Evolutionary conservation across 805 yeast species (phyloP), one percentile per base, ranked within the genome.

Genomic region (Wickerhamomyces bisporus): DNA sequence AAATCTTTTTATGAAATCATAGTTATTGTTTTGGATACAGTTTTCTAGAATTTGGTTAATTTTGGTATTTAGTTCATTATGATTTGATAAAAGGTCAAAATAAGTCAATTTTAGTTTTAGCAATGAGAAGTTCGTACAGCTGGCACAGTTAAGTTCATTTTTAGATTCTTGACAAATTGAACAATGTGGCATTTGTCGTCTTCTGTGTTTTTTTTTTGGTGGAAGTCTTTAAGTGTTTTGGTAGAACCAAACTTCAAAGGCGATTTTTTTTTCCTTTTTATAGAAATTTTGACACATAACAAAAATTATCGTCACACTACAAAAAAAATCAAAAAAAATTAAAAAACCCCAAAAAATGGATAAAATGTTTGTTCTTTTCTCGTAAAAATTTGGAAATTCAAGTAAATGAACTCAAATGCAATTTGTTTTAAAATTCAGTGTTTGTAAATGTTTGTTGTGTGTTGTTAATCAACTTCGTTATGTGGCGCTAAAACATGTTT

Each of bases 81-180:
- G 32, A 14, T 40, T 36, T 14, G 24, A 13, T 13, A 50, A 14
- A 1, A 35, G 15, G 10, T 42, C 44, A 11, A 50, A n/a, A 29
- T 48, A 50, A 18, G 37, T 28, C 26, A 51, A 15, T 19, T 45
- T 48, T 3, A 47, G 40, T 17, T 34, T 32, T 7, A 53, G 26
- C 3, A 48, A 19, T 10, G 29, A 32, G 8, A 32, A 40, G 15
- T 42, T 40, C 17, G 43, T 36, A 33, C 58, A 53, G 2, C 35
- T 16, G 2, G 47, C 10, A 23, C 56, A 53, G 5, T 32, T 12
- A 8, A 36, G 13, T n/a, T 30, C 17, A 4, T 13, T 14, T 30
- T 30, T 30, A 3, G 12, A 70, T 72, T 35, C 62, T 75, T n/a
- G 81, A 82, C 55, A 65, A 86, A 41, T 80, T 78, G 55, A 83